phyloP scores from a whole-genome alignment of 805 yeast genomes.

The Yarrowia sp. region DNA sequence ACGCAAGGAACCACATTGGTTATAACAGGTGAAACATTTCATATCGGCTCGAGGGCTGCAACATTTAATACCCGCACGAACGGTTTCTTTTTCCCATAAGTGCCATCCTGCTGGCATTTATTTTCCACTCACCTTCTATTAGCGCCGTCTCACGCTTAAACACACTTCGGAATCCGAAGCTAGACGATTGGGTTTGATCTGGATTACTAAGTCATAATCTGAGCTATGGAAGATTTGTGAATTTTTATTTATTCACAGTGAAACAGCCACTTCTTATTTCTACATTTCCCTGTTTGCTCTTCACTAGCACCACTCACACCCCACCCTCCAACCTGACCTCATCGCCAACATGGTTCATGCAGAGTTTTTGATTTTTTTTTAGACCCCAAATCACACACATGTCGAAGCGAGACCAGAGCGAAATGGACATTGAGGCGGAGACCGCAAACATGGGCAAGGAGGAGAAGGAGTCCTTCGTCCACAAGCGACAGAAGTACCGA shows the following conservation, averaged over 20 bases:
- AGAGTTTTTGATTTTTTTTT: constrained; percentile 4
- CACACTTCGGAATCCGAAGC: neutral
- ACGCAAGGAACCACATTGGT: no score
- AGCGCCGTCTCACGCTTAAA: neutral
- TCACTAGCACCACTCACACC: neutral
- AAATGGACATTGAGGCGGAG: constrained; percentile 18
- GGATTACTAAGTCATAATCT: constrained; percentile 7
- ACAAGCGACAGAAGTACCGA: constrained; percentile 41
- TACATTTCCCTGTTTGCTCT: neutral
- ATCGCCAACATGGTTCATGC: neutral
- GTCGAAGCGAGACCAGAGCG: constrained; percentile 24
- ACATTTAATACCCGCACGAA: neutral
- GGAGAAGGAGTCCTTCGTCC: constrained; percentile 24
- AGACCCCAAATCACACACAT: neutral
- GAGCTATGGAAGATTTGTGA: neutral
- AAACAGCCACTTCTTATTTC: no score
- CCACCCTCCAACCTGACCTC: neutral
- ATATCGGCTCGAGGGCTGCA: no score
- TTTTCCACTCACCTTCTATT: neutral
- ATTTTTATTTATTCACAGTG: no score
- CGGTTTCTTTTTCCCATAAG: no score
- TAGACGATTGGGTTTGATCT: neutral
- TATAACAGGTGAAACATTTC: no score
- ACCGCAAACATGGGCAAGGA: constrained; percentile 13
- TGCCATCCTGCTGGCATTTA: no score